Conservation (phyloP, 129 eudicot species). For the Chrysanthemum makinoi region DNA sequence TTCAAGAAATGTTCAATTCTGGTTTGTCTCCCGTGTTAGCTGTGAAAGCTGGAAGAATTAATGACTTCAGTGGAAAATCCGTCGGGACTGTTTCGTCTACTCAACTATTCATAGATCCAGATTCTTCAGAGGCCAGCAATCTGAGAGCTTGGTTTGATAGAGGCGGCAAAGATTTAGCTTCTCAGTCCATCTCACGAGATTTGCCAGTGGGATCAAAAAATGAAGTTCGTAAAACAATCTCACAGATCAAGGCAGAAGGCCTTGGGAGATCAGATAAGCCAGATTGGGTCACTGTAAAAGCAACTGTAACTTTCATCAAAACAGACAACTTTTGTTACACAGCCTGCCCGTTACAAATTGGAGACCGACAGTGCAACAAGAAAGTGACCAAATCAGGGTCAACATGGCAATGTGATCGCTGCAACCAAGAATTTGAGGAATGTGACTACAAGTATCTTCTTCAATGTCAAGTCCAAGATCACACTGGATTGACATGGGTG, state of each 20-base stretch:
- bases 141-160: conserved; percentile 66
- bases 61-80: conserved; percentile 84
- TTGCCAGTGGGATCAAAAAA: conserved; percentile 59
- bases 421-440: conserved; percentile 87
- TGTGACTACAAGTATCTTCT: conserved; percentile 92
- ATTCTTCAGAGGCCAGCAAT: conserved; percentile 56
- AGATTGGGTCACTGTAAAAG: conserved; percentile 89
- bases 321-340: conserved; percentile 85
- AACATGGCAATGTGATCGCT: conserved; percentile 84
- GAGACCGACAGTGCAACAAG: conserved; percentile 78
- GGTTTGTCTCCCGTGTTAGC: conserved; percentile 81
- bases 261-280: conserved; percentile 91
- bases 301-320: conserved; percentile 59
- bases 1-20: conserved; percentile 63
- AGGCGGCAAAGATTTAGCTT: conserved; percentile 54
- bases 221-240: conserved; percentile 65
- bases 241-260: conserved; percentile 87
- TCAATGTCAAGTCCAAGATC: conserved; percentile 87
- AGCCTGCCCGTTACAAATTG: conserved; percentile 78
- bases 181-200: conserved; percentile 84
- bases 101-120: conserved; percentile 87
- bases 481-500: conserved; percentile 85
- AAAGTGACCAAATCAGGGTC: conserved; percentile 77
- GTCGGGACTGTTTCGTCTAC: conserved; percentile 82
- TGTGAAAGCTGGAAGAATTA: conserved; percentile 87